These are phyloP conservation scores for Lasiosphaeria miniovina DNA, from an alignment of 495 filamentous ascomycete species.

Conservation along the genomic window DNA sequence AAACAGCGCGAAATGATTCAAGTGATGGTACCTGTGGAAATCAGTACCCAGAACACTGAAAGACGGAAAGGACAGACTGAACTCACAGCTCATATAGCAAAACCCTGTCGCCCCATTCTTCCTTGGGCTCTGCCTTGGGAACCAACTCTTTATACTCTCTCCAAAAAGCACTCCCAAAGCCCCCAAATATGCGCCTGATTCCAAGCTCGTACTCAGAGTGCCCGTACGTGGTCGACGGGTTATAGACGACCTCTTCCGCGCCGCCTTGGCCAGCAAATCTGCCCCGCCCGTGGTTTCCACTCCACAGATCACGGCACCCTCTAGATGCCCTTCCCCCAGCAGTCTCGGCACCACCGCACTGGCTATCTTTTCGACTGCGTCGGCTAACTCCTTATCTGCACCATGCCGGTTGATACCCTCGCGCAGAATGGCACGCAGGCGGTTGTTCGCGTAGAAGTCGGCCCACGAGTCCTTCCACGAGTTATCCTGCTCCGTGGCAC, in stretches of 20 bases:
- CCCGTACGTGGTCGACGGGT: slow-evolving; percentile 75
- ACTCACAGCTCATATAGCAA: slow-evolving; percentile 78
- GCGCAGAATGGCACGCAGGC: slow-evolving; percentile 60
- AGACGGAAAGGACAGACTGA: background rate
- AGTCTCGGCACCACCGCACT: slow-evolving; percentile 67
- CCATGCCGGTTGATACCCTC: slow-evolving; percentile 61
- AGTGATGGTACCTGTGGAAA: slow-evolving; percentile 72
- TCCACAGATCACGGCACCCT: slow-evolving; percentile 75
- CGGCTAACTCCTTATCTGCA: slow-evolving; percentile 55
- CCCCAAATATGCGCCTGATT: slow-evolving; percentile 96
- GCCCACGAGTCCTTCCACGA: slow-evolving; percentile 66
- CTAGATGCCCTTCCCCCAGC: slow-evolving; percentile 64
- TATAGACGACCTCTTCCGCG: slow-evolving; percentile 77
- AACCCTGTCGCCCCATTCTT: slow-evolving; percentile 81
- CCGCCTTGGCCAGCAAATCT: slow-evolving; percentile 55
- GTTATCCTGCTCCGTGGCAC: slow-evolving; percentile 79
- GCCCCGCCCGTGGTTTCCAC: slow-evolving; percentile 71
- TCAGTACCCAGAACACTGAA: slow-evolving; percentile 3
- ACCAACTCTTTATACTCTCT: slow-evolving; percentile 71
- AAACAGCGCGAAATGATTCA: slow-evolving; percentile 87
- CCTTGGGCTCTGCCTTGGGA: slow-evolving; percentile 75
- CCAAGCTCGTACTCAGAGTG: slow-evolving; percentile 88
- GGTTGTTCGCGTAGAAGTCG: slow-evolving; percentile 75
- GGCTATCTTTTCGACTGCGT: slow-evolving; percentile 61
- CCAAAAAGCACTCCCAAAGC: slow-evolving; percentile 71